A percentile compares a stretch with the other conserved stretches of the same genome.
Conservation (phyloP, 148 eudicot genomes). For the Vaccinium macrocarpon region DNA sequence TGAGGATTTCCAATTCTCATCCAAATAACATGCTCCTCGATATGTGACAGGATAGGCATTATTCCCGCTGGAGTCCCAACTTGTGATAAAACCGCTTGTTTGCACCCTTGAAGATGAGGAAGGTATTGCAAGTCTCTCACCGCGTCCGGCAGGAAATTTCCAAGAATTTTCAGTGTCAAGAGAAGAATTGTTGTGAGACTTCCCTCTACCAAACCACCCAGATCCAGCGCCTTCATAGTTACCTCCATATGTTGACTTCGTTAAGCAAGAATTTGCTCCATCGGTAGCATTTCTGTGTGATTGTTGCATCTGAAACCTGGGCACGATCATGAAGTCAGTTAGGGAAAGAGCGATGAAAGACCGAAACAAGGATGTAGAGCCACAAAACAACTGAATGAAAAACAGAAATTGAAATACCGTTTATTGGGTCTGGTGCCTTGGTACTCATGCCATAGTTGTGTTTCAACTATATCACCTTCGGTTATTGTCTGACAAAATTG, state of each 20-base stretch:
- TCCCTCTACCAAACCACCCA: neutral
- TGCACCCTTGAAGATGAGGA: too few species aligned
- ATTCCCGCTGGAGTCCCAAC: neutral
- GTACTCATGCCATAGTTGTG: conserved; percentile 25
- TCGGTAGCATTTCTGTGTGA: too few species aligned
- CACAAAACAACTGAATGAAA: too few species aligned
- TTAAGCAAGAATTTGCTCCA: too few species aligned
- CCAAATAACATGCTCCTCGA: neutral
- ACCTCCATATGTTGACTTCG: neutral
- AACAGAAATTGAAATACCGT: too few species aligned
- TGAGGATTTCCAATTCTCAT: neutral
- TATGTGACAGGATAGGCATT: neutral
- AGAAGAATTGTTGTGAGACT: neutral
- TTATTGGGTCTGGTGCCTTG: neutral
- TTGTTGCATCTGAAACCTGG: too few species aligned
- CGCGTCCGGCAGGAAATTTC: neutral
- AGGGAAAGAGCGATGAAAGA: too few species aligned
- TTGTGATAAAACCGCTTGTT: neutral
- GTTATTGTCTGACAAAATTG: conserved; percentile 4
- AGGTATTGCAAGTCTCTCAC: neutral
- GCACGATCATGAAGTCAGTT: too few species aligned
- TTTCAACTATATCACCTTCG: conserved; percentile 18
- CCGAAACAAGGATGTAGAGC: too few species aligned
- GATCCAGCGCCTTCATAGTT: neutral
- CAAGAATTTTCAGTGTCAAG: neutral